Evolutionary conservation across 768 basidiomycete species (phyloP).

Genomic region (Postia placenta): DNA sequence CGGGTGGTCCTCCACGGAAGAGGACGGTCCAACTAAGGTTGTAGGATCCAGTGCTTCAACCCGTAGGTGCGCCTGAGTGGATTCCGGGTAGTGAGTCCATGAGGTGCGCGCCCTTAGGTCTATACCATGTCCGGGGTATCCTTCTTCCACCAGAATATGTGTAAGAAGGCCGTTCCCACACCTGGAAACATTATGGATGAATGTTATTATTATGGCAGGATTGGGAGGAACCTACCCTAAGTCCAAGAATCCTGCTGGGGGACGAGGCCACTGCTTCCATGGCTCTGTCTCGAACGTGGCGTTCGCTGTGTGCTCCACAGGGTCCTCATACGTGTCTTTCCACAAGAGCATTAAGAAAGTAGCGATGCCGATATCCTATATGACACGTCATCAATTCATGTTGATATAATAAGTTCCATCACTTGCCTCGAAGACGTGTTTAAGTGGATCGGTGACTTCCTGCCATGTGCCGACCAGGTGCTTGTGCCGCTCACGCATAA

Average conservation of each 20-base stretch:
- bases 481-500: slow-evolving; percentile 82
- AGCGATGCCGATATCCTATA: slow-evolving; percentile 89
- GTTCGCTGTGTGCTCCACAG: too few species aligned
- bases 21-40: slow-evolving; percentile 5
- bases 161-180: slow-evolving; percentile 92
- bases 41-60: slow-evolving; percentile 71
- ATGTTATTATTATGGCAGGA: background rate
- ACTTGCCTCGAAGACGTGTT: slow-evolving; percentile 84
- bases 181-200: slow-evolving; percentile 29
- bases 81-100: slow-evolving; percentile 70
- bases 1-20: slow-evolving; percentile 9
- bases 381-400: background rate
- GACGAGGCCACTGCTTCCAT: slow-evolving; percentile 73
- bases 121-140: slow-evolving; percentile 78
- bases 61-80: slow-evolving; percentile 54
- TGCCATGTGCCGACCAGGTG: slow-evolving; percentile 70
- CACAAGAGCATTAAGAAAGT: slow-evolving; percentile 90
- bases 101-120: slow-evolving; percentile 83
- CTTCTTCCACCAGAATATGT: slow-evolving; percentile 79
- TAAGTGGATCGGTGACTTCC: slow-evolving; percentile 79
- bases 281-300: slow-evolving; percentile 24
- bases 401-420: background rate
- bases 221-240: slow-evolving; percentile 52
- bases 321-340: slow-evolving; percentile 76
- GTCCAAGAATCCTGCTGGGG: slow-evolving; percentile 83